Evolutionary conservation across 1,284 basidiomycete genomes (phyloP).

Genomic region (Vanrija humicola): DNA sequence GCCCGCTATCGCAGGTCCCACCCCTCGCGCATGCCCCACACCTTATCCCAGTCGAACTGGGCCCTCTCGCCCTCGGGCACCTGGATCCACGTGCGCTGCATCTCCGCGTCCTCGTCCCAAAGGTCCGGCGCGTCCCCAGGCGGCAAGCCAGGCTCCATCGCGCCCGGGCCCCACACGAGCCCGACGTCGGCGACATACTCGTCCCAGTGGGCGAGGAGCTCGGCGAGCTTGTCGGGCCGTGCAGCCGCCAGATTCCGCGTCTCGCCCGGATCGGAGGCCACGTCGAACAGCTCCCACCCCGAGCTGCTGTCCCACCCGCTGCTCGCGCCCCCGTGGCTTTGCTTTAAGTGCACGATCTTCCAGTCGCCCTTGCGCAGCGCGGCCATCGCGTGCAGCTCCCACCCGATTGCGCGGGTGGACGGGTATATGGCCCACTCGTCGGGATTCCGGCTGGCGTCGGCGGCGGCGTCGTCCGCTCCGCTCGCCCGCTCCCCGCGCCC

Average conservation of each 20-base stretch:
- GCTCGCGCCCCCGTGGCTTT: constrained; percentile 4
- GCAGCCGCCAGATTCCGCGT: constrained; percentile 22
- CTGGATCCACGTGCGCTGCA: constrained; percentile 1
- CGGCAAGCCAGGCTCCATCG: constrained; percentile 3
- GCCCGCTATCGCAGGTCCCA: too few relatives aligned
- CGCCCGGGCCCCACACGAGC: constrained; percentile 9
- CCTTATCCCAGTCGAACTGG: not conserved
- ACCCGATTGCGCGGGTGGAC: constrained; percentile 1
- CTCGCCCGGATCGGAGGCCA: constrained; percentile 34
- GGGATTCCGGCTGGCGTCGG: not conserved
- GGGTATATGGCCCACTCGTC: constrained; percentile 5
- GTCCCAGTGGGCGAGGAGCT: constrained; percentile 21
- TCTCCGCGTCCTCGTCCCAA: constrained; percentile 7
- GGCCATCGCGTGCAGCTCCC: constrained; percentile 13
- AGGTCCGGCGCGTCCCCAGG: not conserved
- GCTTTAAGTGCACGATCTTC: constrained; percentile 26
- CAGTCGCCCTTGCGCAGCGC: constrained; percentile 30
- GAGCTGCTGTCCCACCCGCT: constrained; percentile 1
- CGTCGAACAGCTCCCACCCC: constrained; percentile 34
- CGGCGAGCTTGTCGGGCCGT: constrained; percentile 17
- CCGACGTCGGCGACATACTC: constrained; percentile 13
- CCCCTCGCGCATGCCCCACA: not conserved
- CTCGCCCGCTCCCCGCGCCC: not conserved
- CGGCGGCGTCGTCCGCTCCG: not conserved
- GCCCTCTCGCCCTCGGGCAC: not conserved